Base-by-base conservation (phyloP, 2,329 filamentous ascomycete species). In the Penicillium sp. region DNA sequence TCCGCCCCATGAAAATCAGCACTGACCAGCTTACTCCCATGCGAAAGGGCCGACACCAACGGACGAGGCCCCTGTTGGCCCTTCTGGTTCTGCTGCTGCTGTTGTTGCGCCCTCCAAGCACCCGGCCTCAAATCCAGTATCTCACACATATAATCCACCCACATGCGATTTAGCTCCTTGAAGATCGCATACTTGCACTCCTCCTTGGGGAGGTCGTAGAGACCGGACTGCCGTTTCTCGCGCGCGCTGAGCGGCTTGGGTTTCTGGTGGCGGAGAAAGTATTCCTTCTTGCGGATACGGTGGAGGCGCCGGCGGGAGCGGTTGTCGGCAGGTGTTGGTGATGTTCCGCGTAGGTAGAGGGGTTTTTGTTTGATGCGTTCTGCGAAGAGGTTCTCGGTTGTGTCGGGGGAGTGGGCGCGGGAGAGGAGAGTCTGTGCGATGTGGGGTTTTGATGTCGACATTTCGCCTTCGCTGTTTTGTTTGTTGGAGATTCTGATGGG, bases 1-100 rank as follows among this genome's bases (percentile, higher is more conserved):
- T 88, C 82, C 17, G 94, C 93, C 1, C 95, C 95, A 75, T 98
- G 93, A 71, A 93, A 94, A 78, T 99, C 95, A 1, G 93, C 94
- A 61, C 90, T 92, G 49, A 87, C 88, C 38, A 99, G 80, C 76
- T 95, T 91, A 56, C 73, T 75, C 21, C 81, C 81, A 66, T 79
- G 77, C 47, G 71, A 71, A 44, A 71, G 64, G 5, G 90, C 90
- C 5, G 89, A 91, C 2, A 89, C 85, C 41, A 66, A 49, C 64
- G 61, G 64, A 61, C 61, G 67, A 6, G 46, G 46, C 9, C 58
- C 41, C 29, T n/a, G 44, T 8, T 23, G 21, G 26, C 26, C 26
- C n/a, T 49, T 29, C 21, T 35, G n/a, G 1, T 56, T 38, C 30
- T n/a, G n/a, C 41, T 48, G 45, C 19, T 48, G 26, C 45, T 56